phyloP scores from a whole-genome alignment of 345 rosid genomes.

The Capsella bursapastoris region DNA sequence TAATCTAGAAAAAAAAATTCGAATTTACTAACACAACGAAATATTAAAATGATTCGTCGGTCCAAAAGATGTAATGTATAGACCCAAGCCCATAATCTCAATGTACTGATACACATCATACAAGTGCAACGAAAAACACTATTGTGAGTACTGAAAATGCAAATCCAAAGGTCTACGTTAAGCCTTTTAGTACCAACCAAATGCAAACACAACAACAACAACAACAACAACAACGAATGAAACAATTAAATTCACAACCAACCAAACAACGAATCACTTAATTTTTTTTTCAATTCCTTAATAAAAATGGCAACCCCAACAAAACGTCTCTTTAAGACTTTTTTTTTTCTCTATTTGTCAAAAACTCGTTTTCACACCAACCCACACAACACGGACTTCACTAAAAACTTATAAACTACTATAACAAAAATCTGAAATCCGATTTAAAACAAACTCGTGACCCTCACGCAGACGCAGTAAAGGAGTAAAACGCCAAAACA shows the following conservation, averaged over 20 bases:
- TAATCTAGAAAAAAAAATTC: background rate
- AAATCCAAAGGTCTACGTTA: too few relatives aligned
- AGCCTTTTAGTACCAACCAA: background rate
- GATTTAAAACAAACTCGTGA: slow-evolving; percentile 29
- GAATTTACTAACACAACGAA: background rate
- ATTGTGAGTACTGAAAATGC: too few relatives aligned
- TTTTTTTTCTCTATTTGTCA: background rate
- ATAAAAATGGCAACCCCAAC: background rate
- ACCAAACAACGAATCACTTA: background rate
- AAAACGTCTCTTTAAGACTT: background rate
- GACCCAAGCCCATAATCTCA: too few relatives aligned
- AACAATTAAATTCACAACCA: slow-evolving; percentile 7
- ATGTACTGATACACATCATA: too few relatives aligned
- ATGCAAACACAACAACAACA: background rate
- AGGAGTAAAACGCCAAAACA: slow-evolving; percentile 9
- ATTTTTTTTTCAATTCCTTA: slow-evolving; percentile 2
- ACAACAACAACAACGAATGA: background rate
- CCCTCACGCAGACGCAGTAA: slow-evolving; percentile 1
- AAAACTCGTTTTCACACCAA: slow-evolving; percentile 23
- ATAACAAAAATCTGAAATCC: slow-evolving; percentile 13
- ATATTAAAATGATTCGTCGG: background rate
- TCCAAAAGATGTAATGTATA: too few relatives aligned
- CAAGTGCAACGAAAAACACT: too few relatives aligned
- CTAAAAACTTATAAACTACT: background rate
- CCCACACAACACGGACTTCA: slow-evolving; percentile 22